These are phyloP conservation scores for Didymella exigua DNA, from an alignment of 2,329 filamentous ascomycete species.

Conservation along the genomic window DNA sequence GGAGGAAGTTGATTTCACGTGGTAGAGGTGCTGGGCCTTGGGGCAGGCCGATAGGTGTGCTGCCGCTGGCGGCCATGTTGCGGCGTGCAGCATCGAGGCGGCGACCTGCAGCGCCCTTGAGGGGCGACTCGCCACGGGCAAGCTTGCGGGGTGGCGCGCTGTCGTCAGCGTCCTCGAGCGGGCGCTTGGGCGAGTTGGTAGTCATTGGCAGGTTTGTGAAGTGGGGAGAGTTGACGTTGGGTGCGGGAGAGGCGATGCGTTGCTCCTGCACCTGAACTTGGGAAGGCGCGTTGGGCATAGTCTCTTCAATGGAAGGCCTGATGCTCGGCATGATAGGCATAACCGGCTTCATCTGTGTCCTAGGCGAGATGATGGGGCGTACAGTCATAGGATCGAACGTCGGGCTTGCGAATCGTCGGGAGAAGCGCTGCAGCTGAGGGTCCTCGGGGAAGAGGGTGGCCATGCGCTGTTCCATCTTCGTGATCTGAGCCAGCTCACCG, in stretches of 20 bases:
- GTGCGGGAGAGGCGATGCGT: conserved; percentile 34
- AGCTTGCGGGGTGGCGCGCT: conserved; percentile 85
- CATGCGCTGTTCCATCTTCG: conserved; percentile 91
- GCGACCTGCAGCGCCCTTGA: conserved; percentile 88
- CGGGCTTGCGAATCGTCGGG: conserved; percentile 69
- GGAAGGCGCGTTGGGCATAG: conserved; percentile 22
- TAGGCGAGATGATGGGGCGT: conserved; percentile 82
- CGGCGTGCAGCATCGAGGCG: conserved; percentile 77
- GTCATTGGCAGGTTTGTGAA: conserved; percentile 30
- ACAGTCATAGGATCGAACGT: conserved; percentile 82
- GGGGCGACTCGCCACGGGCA: conserved; percentile 84
- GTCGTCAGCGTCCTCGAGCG: conserved; percentile 66
- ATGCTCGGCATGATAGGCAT: conserved; percentile 52
- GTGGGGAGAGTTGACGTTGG: conserved; percentile 38
- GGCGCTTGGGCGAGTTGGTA: conserved; percentile 54
- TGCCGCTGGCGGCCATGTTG: conserved; percentile 42
- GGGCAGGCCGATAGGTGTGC: conserved; percentile 31
- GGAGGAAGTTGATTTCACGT: conserved; percentile 59
- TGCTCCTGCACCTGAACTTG: conserved; percentile 29
- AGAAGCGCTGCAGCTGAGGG: conserved; percentile 75
- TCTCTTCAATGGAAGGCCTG: conserved; percentile 41
- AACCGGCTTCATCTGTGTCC: conserved; percentile 70
- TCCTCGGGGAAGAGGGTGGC: conserved; percentile 90
- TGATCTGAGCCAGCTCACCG: conserved; percentile 88
- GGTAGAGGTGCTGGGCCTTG: conserved; percentile 70